A percentile compares a stretch with the other conserved stretches of the same genome.
These are phyloP conservation scores for Gyrodon lividus DNA, from an alignment of 768 basidiomycete genomes.

Conservation along the genomic window DNA sequence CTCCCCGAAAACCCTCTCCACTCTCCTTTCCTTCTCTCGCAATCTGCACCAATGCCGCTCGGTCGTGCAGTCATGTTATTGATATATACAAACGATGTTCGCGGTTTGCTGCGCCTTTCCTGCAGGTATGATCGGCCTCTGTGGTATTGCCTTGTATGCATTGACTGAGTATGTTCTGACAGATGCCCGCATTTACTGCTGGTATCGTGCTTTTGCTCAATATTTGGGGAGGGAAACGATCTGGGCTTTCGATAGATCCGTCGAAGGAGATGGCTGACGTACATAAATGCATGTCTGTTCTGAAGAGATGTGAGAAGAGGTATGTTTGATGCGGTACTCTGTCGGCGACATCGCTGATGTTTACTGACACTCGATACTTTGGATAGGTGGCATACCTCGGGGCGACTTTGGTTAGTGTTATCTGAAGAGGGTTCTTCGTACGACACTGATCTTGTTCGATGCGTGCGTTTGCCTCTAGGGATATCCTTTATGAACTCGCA, in stretches of 20 bases:
- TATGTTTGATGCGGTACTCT: constrained; percentile 15
- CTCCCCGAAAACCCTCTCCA: constrained; percentile 47
- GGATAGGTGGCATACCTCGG: constrained; percentile 46
- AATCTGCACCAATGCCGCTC: constrained; percentile 83
- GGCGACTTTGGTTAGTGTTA: constrained; percentile 46
- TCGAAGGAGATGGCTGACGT: constrained; percentile 51
- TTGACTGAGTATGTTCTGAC: neutral
- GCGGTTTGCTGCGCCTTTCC: constrained; percentile 22
- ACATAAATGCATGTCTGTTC: constrained; percentile 44
- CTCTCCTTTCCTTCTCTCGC: constrained; percentile 64
- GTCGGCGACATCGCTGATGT: neutral
- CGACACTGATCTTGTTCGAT: neutral
- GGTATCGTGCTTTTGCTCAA: constrained; percentile 55
- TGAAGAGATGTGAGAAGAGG: constrained; percentile 37
- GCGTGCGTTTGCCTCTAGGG: constrained; percentile 40
- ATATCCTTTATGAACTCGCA: constrained; percentile 70
- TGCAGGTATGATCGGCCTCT: constrained; percentile 25
- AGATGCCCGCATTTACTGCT: constrained; percentile 46
- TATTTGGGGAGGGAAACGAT: constrained; percentile 51
- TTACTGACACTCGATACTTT: neutral
- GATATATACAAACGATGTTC: constrained; percentile 51
- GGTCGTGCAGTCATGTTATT: constrained; percentile 72
- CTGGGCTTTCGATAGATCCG: constrained; percentile 40
- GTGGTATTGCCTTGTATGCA: neutral
- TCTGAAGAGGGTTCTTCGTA: neutral